A percentile compares a stretch with the other conserved stretches of the same genome.
phyloP scores from a whole-genome alignment of 768 basidiomycete genomes.

The Trametes punicea region DNA sequence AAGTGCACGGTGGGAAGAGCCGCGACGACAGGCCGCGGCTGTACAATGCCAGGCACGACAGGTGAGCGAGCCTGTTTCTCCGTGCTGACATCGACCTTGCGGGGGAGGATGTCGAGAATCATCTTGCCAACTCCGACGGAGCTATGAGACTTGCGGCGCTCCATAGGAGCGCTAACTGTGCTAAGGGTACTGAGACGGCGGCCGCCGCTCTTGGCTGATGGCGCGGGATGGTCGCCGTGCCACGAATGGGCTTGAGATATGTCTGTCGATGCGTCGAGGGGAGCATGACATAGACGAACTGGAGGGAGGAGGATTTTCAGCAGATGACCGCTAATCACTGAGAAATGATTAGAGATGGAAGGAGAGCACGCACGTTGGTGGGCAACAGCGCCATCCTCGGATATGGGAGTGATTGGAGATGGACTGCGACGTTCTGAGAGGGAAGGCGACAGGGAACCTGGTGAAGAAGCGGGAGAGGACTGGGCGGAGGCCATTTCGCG shows the following conservation, averaged over 20 bases:
- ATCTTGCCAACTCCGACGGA: conserved; percentile 40
- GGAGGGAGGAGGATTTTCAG: not conserved
- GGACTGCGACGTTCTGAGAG: conserved; percentile 26
- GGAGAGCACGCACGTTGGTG: conserved; percentile 20
- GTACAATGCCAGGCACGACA: conserved; percentile 20
- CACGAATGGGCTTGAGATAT: conserved; percentile 24
- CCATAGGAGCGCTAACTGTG: conserved; percentile 25
- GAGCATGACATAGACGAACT: conserved; percentile 3
- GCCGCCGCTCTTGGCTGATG: conserved; percentile 9
- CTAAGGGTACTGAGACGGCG: conserved; percentile 31
- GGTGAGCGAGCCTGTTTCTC: conserved; percentile 20
- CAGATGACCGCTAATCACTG: conserved; percentile 8
- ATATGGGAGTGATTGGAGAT: conserved; percentile 31
- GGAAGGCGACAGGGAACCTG: conserved; percentile 28
- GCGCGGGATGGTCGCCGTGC: conserved; percentile 23
- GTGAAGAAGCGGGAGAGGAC: conserved; percentile 29
- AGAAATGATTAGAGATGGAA: not conserved
- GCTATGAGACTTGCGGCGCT: conserved; percentile 24
- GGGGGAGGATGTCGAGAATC: conserved; percentile 60
- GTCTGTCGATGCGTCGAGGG: not conserved
- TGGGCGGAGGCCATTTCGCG: conserved; percentile 50
- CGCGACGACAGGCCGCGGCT: conserved; percentile 23
- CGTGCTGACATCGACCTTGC: conserved; percentile 26
- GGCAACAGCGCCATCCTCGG: conserved; percentile 22
- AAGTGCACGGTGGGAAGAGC: conserved; percentile 24